These are phyloP conservation scores for Candida mattraensis DNA, from an alignment of 805 yeast species.

Conservation along the genomic window DNA sequence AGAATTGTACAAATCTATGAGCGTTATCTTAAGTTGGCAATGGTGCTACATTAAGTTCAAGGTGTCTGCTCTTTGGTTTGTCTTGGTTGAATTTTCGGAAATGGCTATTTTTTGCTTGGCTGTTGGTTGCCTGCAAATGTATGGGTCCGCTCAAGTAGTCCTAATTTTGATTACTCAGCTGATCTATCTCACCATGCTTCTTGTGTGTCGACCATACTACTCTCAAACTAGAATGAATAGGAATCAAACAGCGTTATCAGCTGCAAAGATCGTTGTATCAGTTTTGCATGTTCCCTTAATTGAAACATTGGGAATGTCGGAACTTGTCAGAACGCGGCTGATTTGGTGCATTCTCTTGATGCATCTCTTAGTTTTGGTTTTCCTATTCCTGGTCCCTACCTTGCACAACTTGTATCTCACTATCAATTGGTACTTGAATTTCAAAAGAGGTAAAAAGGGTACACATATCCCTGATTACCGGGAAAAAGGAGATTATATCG, in stretches of 20 bases:
- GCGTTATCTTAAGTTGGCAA: conserved; percentile 47
- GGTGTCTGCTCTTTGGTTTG: conserved; percentile 41
- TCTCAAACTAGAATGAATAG: conserved; percentile 33
- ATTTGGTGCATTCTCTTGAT: conserved; percentile 44
- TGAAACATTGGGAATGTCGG: conserved; percentile 36
- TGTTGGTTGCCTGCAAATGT: conserved; percentile 43
- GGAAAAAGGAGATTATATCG: conserved; percentile 22
- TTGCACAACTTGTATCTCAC: conserved; percentile 30
- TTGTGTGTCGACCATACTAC: conserved; percentile 34
- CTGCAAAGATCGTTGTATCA: conserved; percentile 40
- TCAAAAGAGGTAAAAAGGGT: conserved; percentile 22
- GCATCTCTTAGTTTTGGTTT: conserved; percentile 33
- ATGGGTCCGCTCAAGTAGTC: conserved; percentile 46
- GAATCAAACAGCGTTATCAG: conserved; percentile 35
- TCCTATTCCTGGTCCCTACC: conserved; percentile 29
- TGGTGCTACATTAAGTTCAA: conserved; percentile 42
- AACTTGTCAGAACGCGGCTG: conserved; percentile 39
- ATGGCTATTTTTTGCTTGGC: conserved; percentile 39
- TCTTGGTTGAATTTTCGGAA: conserved; percentile 37
- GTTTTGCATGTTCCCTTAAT: conserved; percentile 46
- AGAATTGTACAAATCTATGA: conserved; percentile 47
- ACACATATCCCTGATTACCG: conserved; percentile 25
- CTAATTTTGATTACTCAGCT: conserved; percentile 39
- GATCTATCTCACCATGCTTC: conserved; percentile 26
- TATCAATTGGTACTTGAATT: conserved; percentile 14